Percentiles rank a stretch among this genome's conserved stretches.
Evolutionary conservation across 2,329 filamentous ascomycete species (phyloP).

Genomic region (Colletotrichum sp.): DNA sequence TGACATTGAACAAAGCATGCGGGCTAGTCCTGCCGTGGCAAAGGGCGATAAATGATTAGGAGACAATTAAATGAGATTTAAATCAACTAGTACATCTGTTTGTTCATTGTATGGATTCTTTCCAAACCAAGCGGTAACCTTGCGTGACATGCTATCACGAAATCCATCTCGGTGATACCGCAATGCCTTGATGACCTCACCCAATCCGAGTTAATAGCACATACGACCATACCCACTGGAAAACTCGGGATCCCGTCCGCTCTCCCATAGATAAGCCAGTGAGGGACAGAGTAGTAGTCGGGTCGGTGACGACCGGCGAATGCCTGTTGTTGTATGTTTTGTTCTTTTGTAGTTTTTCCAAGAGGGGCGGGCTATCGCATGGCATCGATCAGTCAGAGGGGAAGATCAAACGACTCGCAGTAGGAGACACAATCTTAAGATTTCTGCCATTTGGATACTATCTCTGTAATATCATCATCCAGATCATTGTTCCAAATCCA

Average conservation of each 20-base stretch:
- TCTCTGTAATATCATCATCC: neutral
- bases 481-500: neutral
- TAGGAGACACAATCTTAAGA: neutral
- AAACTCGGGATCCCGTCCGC: neutral
- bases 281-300: neutral
- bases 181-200: neutral
- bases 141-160: neutral
- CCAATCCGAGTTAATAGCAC: accelerated
- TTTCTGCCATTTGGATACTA: neutral
- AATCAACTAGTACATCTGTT: neutral
- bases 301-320: neutral
- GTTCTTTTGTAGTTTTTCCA: neutral
- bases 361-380: neutral
- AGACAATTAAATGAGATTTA: neutral
- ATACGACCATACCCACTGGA: neutral
- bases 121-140: neutral
- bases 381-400: neutral
- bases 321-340: neutral
- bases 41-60: neutral
- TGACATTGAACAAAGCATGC: neutral
- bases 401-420: neutral
- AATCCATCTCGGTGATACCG: neutral
- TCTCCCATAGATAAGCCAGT: neutral
- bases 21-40: neutral
- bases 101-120: neutral